Percentiles rank a stretch among this genome's conserved stretches.
Evolutionary conservation across 2,329 filamentous ascomycete genomes (phyloP).

Genomic region (Colletotrichum camelliae): DNA sequence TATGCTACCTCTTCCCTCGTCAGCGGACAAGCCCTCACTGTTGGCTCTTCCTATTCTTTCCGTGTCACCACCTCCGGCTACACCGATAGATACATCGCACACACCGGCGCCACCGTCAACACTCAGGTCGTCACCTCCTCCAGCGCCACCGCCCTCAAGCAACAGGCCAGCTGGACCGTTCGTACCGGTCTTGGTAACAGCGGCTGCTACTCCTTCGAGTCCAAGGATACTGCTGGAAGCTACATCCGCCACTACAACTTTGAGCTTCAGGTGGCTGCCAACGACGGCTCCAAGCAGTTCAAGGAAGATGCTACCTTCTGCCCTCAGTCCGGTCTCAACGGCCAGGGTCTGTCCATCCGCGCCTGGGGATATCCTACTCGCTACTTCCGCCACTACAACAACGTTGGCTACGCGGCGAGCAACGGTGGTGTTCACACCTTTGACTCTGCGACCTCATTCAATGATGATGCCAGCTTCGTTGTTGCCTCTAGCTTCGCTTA

Average conservation of each 20-base stretch:
- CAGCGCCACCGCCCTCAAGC: slow-evolving; percentile 53
- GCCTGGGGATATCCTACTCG: slow-evolving; percentile 67
- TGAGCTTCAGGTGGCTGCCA: slow-evolving; percentile 50
- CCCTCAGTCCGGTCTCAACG: slow-evolving; percentile 54
- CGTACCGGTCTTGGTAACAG: slow-evolving; percentile 60
- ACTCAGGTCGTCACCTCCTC: slow-evolving; percentile 60
- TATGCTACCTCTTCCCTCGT: slow-evolving; percentile 55
- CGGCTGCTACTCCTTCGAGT: slow-evolving; percentile 67
- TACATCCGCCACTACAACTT: slow-evolving; percentile 64
- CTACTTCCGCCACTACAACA: slow-evolving; percentile 61
- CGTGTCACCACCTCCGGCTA: slow-evolving; percentile 60
- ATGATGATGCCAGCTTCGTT: slow-evolving; percentile 59
- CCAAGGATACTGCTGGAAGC: slow-evolving; percentile 60
- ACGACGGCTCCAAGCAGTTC: slow-evolving; percentile 62
- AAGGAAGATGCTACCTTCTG: slow-evolving; percentile 69
- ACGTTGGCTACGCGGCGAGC: slow-evolving; percentile 51
- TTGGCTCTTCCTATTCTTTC: slow-evolving; percentile 58
- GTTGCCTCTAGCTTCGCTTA: slow-evolving; percentile 39
- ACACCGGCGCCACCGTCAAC: slow-evolving; percentile 54
- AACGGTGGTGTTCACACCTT: slow-evolving; percentile 63
- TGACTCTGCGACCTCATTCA: slow-evolving; percentile 53
- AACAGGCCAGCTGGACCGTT: slow-evolving; percentile 58
- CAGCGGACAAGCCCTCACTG: slow-evolving; percentile 50
- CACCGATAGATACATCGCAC: slow-evolving; percentile 59
- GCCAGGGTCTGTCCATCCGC: slow-evolving; percentile 56